A percentile compares a stretch with the other conserved stretches of the same genome.
These are phyloP conservation scores for Calophaca sinica DNA, from an alignment of 306 rosid species.

Conservation along the genomic window DNA sequence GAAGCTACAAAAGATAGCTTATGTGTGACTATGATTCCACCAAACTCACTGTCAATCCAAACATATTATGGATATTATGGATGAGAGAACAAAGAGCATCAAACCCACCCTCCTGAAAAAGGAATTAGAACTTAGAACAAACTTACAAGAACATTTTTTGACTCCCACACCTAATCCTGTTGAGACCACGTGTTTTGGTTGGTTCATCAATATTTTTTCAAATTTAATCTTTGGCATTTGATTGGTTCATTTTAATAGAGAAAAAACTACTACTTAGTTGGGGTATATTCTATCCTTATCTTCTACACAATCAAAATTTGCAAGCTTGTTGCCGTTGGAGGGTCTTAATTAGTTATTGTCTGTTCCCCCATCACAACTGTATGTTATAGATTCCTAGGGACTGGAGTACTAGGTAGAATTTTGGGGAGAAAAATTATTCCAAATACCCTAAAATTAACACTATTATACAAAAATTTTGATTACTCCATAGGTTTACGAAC, in stretches of 20 bases:
- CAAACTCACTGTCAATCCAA: too few relatives aligned
- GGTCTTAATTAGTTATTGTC: conserved; percentile 14
- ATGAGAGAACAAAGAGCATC: too few relatives aligned
- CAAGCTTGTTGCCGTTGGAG: neutral
- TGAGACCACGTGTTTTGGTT: conserved; percentile 42
- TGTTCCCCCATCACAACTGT: neutral
- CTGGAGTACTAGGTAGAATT: conserved; percentile 19
- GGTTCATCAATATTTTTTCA: conserved; percentile 4
- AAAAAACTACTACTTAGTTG: neutral
- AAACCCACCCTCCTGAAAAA: too few relatives aligned
- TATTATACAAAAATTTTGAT: neutral
- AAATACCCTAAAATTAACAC: neutral
- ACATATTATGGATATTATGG: too few relatives aligned
- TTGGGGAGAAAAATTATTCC: conserved; percentile 29
- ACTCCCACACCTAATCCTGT: neutral
- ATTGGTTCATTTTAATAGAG: conserved; percentile 14
- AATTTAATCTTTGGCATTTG: neutral
- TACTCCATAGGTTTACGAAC: too few relatives aligned
- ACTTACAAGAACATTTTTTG: neutral
- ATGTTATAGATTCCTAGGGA: neutral
- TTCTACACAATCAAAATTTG: conserved; percentile 8
- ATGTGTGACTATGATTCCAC: too few relatives aligned
- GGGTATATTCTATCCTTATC: conserved; percentile 12
- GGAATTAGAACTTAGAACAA: too few relatives aligned
- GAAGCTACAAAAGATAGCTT: too few relatives aligned